Percentiles rank a stretch among this genome's conserved stretches.
phyloP scores from a whole-genome alignment of 371 early-diverging fungal genomes.

The Ecytonucleospora hepatopenaei region DNA sequence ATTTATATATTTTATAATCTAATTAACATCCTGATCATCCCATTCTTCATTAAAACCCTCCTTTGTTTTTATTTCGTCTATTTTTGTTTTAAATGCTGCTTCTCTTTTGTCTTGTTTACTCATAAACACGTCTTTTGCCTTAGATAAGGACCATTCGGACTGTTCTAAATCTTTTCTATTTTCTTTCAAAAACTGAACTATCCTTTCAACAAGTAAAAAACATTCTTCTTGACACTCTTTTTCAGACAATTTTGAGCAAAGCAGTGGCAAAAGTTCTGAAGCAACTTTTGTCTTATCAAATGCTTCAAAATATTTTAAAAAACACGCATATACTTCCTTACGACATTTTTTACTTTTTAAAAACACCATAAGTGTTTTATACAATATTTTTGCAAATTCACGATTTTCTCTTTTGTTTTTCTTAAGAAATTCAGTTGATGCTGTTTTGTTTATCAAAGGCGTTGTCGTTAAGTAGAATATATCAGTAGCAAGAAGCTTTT shows the following conservation, averaged over 20 bases:
- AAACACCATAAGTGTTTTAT: conserved; percentile 27
- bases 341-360: conserved; percentile 11
- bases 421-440: conserved; percentile 4
- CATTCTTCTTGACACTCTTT: conserved; percentile 24
- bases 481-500: neutral
- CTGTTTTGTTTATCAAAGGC: neutral
- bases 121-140: conserved; percentile 23
- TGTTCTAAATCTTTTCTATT: conserved; percentile 29
- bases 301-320: conserved; percentile 21
- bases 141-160: conserved; percentile 33
- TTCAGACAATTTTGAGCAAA: conserved; percentile 32
- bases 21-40: conserved; percentile 25
- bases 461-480: neutral
- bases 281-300: conserved; percentile 40
- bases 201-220: conserved; percentile 42
- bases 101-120: conserved; percentile 9
- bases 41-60: conserved; percentile 11
- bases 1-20: no score
- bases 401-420: neutral
- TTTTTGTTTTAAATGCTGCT: neutral
- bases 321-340: conserved; percentile 6
- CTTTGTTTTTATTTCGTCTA: conserved; percentile 4
- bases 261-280: conserved; percentile 27
- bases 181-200: conserved; percentile 24
- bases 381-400: conserved; percentile 16